A percentile compares a stretch with the other conserved stretches of the same genome.
phyloP scores from a whole-genome alignment of 2,329 filamentous ascomycete genomes.

The Colletotrichum sp. region DNA sequence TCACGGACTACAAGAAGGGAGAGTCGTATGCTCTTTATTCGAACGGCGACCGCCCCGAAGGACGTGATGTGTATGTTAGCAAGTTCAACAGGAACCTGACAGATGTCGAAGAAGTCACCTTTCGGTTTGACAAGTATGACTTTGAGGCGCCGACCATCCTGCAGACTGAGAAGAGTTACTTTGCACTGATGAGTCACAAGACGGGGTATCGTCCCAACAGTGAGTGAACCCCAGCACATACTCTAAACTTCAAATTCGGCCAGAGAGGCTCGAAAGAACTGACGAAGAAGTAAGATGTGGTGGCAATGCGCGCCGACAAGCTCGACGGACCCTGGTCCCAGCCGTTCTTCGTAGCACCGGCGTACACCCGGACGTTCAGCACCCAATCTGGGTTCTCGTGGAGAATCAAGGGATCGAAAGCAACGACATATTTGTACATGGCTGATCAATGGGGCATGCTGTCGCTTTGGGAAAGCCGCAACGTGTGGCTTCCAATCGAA shows the following conservation, averaged over 20 bases:
- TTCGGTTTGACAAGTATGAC: conserved; percentile 64
- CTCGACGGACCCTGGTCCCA: conserved; percentile 58
- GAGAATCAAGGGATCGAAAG: conserved; percentile 51
- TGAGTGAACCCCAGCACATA: not conserved
- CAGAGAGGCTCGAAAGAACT: not conserved
- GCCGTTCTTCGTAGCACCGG: conserved; percentile 51
- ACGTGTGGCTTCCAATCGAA: conserved; percentile 59
- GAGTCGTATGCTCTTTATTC: conserved; percentile 63
- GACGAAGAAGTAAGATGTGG: conserved; percentile 40
- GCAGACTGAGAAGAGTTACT: conserved; percentile 65
- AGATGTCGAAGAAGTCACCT: conserved; percentile 53
- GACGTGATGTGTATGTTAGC: conserved; percentile 62
- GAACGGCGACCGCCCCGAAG: conserved; percentile 60
- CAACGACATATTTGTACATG: conserved; percentile 55
- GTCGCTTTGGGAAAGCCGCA: conserved; percentile 58
- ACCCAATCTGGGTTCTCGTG: conserved; percentile 56
- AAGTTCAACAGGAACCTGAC: conserved; percentile 58
- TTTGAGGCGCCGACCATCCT: conserved; percentile 65
- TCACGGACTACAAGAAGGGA: conserved; percentile 64
- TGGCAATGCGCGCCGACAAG: conserved; percentile 57
- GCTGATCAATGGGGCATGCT: conserved; percentile 57
- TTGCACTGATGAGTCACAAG: conserved; percentile 67
- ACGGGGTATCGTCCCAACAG: conserved; percentile 66
- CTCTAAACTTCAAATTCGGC: not conserved
- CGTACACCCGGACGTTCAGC: conserved; percentile 57